Evolutionary conservation across 331 rosid genomes (phyloP).

Genomic region (Acacia pycnantha): DNA sequence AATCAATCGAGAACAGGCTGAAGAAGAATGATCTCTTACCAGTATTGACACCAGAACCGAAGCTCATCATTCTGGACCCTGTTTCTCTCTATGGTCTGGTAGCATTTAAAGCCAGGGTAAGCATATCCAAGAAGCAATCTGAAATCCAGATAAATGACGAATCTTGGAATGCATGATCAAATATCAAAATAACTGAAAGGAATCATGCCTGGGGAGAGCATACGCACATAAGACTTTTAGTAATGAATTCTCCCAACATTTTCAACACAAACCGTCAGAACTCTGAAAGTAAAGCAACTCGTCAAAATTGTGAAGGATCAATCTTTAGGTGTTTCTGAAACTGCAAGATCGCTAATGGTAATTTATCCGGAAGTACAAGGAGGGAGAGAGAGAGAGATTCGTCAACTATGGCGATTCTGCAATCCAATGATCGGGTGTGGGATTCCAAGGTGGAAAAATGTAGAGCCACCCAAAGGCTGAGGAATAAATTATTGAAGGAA

Average conservation of each 20-base stretch:
- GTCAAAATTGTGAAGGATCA: conserved; percentile 8
- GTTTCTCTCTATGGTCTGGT: conserved; percentile 66
- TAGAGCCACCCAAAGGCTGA: conserved; percentile 16
- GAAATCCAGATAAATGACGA: conserved; percentile 20
- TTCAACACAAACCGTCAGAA: neutral
- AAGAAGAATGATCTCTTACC: conserved; percentile 44
- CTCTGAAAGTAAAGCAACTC: conserved; percentile 30
- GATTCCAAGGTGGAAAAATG: conserved; percentile 27
- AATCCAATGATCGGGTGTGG: neutral
- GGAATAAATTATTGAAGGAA: neutral
- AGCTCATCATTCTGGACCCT: conserved; percentile 68
- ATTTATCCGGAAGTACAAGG: neutral
- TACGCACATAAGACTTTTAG: conserved; percentile 50
- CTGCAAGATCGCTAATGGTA: neutral
- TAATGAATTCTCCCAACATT: conserved; percentile 67
- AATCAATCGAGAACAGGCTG: neutral
- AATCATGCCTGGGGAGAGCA: neutral
- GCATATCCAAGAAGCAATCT: conserved; percentile 89
- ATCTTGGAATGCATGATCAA: neutral
- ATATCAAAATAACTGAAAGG: neutral
- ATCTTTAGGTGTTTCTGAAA: neutral
- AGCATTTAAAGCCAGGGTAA: conserved; percentile 92
- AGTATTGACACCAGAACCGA: conserved; percentile 93
- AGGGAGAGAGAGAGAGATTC: neutral
- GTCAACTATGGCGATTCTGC: neutral